Conservation (phyloP, 257 asterid species). For the Vinca minor region DNA sequence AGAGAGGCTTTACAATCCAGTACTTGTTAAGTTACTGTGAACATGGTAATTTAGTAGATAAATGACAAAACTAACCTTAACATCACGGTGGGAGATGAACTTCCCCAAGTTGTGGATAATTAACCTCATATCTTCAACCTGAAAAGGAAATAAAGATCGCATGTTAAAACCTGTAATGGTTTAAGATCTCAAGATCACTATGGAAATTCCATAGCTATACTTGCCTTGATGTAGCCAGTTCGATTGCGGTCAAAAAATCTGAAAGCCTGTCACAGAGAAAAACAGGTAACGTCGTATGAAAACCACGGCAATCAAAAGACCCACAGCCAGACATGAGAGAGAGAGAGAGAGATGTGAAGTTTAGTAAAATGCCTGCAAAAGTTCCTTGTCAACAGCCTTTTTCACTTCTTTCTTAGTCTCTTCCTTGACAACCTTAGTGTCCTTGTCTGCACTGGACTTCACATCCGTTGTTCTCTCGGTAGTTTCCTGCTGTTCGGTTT, state of each 20-base stretch:
- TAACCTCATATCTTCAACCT: constrained; percentile 91
- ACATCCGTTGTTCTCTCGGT: constrained; percentile 26
- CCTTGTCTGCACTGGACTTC: constrained; percentile 24
- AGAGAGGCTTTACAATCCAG: not conserved
- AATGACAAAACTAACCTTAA: constrained; percentile 50
- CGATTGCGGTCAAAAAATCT: constrained; percentile 94
- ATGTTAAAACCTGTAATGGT: not conserved
- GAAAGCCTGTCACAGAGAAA: constrained; percentile 62
- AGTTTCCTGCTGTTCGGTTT: constrained; percentile 28
- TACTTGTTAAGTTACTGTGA: not conserved
- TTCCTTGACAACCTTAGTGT: constrained; percentile 31
- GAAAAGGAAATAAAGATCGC: constrained; percentile 18
- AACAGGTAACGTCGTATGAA: constrained; percentile 1
- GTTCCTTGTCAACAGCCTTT: constrained; percentile 50
- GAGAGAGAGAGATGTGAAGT: not conserved
- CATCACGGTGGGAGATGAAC: constrained; percentile 77
- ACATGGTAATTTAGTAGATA: not conserved
- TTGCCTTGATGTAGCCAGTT: constrained; percentile 76
- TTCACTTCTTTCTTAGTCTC: constrained; percentile 33
- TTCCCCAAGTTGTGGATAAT: constrained; percentile 79
- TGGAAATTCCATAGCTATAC: not conserved
- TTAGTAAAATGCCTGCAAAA: constrained; percentile 53
- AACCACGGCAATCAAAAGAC: not conserved
- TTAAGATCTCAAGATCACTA: not conserved
- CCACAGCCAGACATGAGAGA: not conserved